Conservation (phyloP, 805 yeast species). For the Sporopachydermia quercuum region DNA sequence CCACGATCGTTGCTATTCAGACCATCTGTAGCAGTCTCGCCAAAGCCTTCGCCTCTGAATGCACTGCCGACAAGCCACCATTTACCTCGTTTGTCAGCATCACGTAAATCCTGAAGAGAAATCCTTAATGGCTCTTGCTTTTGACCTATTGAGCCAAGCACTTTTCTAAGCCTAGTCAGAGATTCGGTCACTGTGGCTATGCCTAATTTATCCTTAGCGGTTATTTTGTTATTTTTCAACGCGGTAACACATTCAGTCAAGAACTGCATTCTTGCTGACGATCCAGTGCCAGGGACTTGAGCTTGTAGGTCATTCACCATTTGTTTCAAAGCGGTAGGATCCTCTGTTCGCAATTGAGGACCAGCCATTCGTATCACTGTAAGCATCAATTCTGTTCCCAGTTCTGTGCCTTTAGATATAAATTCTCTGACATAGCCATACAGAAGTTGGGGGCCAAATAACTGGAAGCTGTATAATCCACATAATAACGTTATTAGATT, state of each 20-base stretch:
- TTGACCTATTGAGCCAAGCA: slow-evolving; percentile 35
- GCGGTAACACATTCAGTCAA: slow-evolving; percentile 75
- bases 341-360: slow-evolving; percentile 75
- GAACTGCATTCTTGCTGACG: slow-evolving; percentile 57
- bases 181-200: slow-evolving; percentile 40
- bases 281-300: slow-evolving; percentile 20
- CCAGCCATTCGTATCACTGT: slow-evolving; percentile 68
- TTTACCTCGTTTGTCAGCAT: slow-evolving; percentile 70
- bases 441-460: slow-evolving; percentile 56
- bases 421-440: slow-evolving; percentile 54
- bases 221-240: slow-evolving; percentile 73
- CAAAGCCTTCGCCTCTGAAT: slow-evolving; percentile 57
- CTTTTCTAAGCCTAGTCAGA: slow-evolving; percentile 45
- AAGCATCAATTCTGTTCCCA: slow-evolving; percentile 62
- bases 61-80: slow-evolving; percentile 99
- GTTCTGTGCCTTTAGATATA: slow-evolving; percentile 43
- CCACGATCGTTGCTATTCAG: slow-evolving; percentile 13
- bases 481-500: slow-evolving; percentile 66
- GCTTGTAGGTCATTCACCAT: slow-evolving; percentile 48
- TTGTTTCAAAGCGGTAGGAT: slow-evolving; percentile 71
- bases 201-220: slow-evolving; percentile 21
- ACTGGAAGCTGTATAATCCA: slow-evolving; percentile 61
- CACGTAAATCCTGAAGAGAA: slow-evolving; percentile 63
- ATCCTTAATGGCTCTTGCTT: slow-evolving; percentile 73
- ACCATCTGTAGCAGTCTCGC: slow-evolving; percentile 8